Evolutionary conservation across 2,329 filamentous ascomycete genomes (phyloP), one percentile per base, ranked within the genome.

Genomic region (Aspergillus puulaauensis): DNA sequence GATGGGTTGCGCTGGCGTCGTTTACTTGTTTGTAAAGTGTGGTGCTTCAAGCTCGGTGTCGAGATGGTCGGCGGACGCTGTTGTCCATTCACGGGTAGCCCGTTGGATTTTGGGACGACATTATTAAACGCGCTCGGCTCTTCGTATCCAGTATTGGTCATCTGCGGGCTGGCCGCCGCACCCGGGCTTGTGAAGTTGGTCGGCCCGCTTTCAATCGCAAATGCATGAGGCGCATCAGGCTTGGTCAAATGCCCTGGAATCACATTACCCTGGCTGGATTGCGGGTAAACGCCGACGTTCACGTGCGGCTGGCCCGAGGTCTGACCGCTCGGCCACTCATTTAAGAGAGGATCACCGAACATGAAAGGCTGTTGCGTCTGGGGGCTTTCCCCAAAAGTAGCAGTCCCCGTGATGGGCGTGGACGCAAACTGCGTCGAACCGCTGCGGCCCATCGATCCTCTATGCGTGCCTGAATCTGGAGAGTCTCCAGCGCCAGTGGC

Each of bases 401-500:
- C 65, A 46, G 69, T 67, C 4, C 59, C 68, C 33, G 53, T 67
- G 50, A 63, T 62, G 37, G 64, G 71, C 45, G 74, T 73, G 65
- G 70, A 70, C 56, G 75, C 70, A 68, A 77, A 73, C 57, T 75
- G 69, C 33, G 73, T 68, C 19, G 75, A 76, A 58, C 73, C 72
- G 63, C 73, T 77, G 54, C 75, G 72, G 37, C 74, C 74, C 61
- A 79, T 75, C 41, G 77, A 79, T n/a, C 77, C 77, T 61, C 76
- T 72, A 44, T 77, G 75, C n/a, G 75, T 78, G 49, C 71, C 71
- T 19, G 73, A 77, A 55, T 95, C 90, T 5, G 89, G 85, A 6
- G 89, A 90, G 66, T 95, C 90, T n/a, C 87, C 89, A 14, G 90
- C 89, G 14, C 90, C 90, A n/a, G 90, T 91, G 59, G 91, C 91